Evolutionary conservation across 108 stramenopile genomes (phyloP).

Genomic region (Cyclostephanos invisitatus): DNA sequence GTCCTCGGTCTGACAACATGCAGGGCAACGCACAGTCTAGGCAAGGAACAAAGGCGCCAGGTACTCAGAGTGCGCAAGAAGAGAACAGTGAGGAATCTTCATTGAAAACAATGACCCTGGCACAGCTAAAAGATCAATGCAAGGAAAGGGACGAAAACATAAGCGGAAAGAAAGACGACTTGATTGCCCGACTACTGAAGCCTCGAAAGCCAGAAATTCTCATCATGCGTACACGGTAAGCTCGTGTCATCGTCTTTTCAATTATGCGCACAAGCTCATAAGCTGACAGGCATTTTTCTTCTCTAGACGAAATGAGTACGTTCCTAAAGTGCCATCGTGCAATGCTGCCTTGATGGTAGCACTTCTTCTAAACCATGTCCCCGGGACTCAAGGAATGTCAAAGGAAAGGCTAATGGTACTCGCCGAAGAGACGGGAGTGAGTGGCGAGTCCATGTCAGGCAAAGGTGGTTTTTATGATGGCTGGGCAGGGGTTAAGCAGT

Average conservation of each 20-base stretch:
- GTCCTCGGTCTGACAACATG: constrained; percentile 2
- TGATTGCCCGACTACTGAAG: constrained; percentile 55
- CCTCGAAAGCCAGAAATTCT: constrained; percentile 59
- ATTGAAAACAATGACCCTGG: constrained; percentile 41
- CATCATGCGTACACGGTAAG: constrained; percentile 28
- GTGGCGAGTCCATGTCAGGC: constrained; percentile 64
- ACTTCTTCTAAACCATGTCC: constrained; percentile 48
- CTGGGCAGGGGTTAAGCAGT: constrained; percentile 51
- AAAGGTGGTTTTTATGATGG: constrained; percentile 61
- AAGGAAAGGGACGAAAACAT: constrained; percentile 52
- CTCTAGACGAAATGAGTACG: constrained; percentile 48
- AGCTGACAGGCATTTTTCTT: neutral
- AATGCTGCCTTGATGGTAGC: constrained; percentile 61
- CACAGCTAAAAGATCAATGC: constrained; percentile 47
- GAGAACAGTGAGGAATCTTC: constrained; percentile 8
- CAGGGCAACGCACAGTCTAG: neutral
- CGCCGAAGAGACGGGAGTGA: constrained; percentile 59
- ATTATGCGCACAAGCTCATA: neutral
- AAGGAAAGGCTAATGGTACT: constrained; percentile 62
- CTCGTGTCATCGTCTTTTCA: neutral
- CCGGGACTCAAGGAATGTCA: constrained; percentile 46
- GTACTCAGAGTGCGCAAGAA: neutral
- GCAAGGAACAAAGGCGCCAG: constrained; percentile 2
- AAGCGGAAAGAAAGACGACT: constrained; percentile 53
- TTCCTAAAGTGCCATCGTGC: constrained; percentile 52